These are phyloP conservation scores for Knufia fluminis DNA, from an alignment of 2,329 filamentous ascomycete genomes.

Conservation along the genomic window DNA sequence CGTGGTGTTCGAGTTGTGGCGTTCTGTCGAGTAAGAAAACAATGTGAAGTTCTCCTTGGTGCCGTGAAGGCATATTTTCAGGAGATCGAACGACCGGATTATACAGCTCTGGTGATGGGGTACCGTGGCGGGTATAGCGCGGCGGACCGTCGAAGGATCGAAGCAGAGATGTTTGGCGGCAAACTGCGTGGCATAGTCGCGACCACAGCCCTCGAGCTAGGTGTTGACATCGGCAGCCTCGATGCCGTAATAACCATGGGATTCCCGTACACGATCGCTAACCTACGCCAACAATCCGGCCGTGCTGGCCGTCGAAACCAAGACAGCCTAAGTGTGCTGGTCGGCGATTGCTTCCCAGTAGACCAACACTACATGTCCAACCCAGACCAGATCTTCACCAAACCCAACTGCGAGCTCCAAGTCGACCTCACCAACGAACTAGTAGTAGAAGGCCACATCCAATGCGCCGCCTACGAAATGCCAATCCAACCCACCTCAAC, in stretches of 20 bases:
- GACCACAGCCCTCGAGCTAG: conserved; percentile 84
- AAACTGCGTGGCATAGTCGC: conserved; percentile 88
- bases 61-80: conserved; percentile 72
- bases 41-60: conserved; percentile 75
- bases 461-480: conserved; percentile 93
- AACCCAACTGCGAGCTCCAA: conserved; percentile 78
- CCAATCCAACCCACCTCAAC: conserved; percentile 58
- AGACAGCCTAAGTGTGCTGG: conserved; percentile 80
- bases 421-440: conserved; percentile 89
- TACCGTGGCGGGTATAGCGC: conserved; percentile 93
- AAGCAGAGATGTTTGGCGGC: conserved; percentile 94
- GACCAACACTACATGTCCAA: conserved; percentile 98
- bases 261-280: conserved; percentile 92
- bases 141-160: conserved; percentile 78
- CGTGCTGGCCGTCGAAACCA: conserved; percentile 85
- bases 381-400: conserved; percentile 81
- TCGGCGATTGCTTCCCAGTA: conserved; percentile 80
- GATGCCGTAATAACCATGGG: conserved; percentile 91
- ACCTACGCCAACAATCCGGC: conserved; percentile 87
- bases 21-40: conserved; percentile 78
- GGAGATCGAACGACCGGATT: conserved; percentile 62
- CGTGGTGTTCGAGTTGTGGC: conserved; percentile 85
- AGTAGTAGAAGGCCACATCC: conserved; percentile 83
- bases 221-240: conserved; percentile 87
- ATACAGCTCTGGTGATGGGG: conserved; percentile 75